A percentile compares a stretch with the other conserved stretches of the same genome.
Evolutionary conservation across 2,329 filamentous ascomycete species (phyloP).

Genomic region (Venturia pyrina): DNA sequence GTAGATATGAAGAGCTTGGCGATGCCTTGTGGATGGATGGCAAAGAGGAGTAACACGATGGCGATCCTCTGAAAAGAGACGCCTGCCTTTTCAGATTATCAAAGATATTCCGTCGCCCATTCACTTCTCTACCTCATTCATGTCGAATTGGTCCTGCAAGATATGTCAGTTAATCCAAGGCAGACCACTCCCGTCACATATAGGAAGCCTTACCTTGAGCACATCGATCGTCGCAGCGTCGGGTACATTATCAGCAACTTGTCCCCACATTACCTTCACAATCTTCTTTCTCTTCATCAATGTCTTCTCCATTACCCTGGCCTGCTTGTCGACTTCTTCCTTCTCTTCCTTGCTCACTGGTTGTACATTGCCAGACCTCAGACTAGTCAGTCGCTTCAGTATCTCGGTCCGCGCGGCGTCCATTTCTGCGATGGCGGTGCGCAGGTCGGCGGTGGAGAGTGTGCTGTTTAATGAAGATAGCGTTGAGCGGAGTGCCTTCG

Average conservation of each 20-base stretch:
- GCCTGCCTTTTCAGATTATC: not conserved
- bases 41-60: not conserved
- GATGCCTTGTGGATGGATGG: not conserved
- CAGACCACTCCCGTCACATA: not conserved
- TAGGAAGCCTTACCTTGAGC: not conserved
- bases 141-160: not conserved
- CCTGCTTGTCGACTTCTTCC: slow-evolving; percentile 35
- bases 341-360: slow-evolving; percentile 40
- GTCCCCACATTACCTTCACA: slow-evolving; percentile 40
- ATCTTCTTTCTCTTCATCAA: slow-evolving; percentile 37
- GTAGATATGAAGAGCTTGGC: not conserved
- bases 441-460: slow-evolving; percentile 42
- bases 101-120: not conserved
- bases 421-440: slow-evolving; percentile 32
- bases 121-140: not conserved
- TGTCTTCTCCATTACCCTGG: slow-evolving; percentile 32
- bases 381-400: slow-evolving; percentile 28
- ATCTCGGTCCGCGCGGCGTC: slow-evolving; percentile 35
- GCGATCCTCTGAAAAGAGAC: not conserved
- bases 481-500: slow-evolving; percentile 40
- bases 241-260: slow-evolving; percentile 37
- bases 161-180: not conserved
- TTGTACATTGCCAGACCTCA: slow-evolving; percentile 32
- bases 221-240: not conserved
- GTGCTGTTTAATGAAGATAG: slow-evolving; percentile 37